These are phyloP conservation scores for Cicer arietinum DNA, from an alignment of 306 rosid species.

Conservation along the genomic window DNA sequence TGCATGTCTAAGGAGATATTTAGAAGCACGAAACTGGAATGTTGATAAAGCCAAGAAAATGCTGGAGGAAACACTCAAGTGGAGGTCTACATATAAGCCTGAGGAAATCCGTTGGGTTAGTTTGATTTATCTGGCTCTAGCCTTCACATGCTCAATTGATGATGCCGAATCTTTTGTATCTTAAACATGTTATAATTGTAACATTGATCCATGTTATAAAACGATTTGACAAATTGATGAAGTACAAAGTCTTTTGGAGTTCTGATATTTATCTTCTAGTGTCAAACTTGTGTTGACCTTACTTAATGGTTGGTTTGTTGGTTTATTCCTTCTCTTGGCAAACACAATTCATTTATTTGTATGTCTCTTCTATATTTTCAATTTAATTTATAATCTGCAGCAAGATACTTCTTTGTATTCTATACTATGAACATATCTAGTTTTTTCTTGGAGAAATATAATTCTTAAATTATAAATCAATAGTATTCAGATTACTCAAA, in stretches of 20 bases:
- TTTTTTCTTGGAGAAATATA: constrained; percentile 24
- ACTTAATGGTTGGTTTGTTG: not conserved
- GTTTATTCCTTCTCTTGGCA: not conserved
- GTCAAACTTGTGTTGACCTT: constrained; percentile 29
- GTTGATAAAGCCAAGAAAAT: constrained; percentile 81
- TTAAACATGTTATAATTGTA: constrained; percentile 11
- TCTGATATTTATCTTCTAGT: constrained; percentile 3
- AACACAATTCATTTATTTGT: constrained; percentile 15
- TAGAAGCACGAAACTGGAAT: constrained; percentile 87
- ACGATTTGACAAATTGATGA: not conserved
- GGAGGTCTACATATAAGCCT: constrained; percentile 85
- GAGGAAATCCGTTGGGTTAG: constrained; percentile 95
- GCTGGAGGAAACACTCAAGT: constrained; percentile 78
- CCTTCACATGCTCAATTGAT: not conserved
- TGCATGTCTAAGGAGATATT: constrained; percentile 76
- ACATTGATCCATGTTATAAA: not conserved
- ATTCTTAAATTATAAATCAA: constrained; percentile 18
- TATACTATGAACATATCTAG: not conserved
- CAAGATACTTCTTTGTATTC: constrained; percentile 9
- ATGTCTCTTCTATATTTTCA: not conserved
- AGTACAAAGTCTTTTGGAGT: not conserved
- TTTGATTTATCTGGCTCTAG: constrained; percentile 10
- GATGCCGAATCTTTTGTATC: constrained; percentile 24
- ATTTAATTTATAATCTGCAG: constrained; percentile 11
- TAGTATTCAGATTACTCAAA: constrained; percentile 20